Evolutionary conservation across 202 grass and related monocot genomes (phyloP), one percentile per base, ranked within the genome.

Genomic region (Hordeum pubiflorum): DNA sequence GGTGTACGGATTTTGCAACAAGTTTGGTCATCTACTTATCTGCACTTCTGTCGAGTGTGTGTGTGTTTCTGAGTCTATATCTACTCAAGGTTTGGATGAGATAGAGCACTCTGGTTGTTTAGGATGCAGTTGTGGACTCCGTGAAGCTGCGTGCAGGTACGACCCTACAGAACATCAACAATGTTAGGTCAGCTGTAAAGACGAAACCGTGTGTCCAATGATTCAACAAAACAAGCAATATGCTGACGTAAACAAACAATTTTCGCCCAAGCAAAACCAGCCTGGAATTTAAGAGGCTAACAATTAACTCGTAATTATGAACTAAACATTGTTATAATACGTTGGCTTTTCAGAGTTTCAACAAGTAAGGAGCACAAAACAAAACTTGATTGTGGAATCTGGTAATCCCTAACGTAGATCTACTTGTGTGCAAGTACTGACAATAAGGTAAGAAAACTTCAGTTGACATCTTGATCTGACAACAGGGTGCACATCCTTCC

Each of bases 141-240:
- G 48, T 52, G 48, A 52, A 52, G 48, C 5, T 18, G 17, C 48
- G 5, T 18, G 17, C 48, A 52, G 13, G 29, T 74, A 64, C 5
- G 10, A 54, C 6, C 50, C 5, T 54, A n/a, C 50, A 54, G 10
- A 3, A 46, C 9, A 10, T 17, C 12, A 44, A 76, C 22, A 17
- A 34, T 56, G 71, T 66, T 76, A 67, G 60, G 71, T 23, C 69
- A 82, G 55, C 79, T 22, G 79, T 61, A 31, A 44, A 72, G 37
- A 41, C 48, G 12, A 76, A 76, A 59, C 4, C n/a, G 0, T n/a
- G 37, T 29, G 63, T 32, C 63, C 17, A 57, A 52, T 1, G 12
- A 7, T 56, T 4, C 7, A 6, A 13, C 3, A 26, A 37, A 26
- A 17, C 14, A 18, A 18, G 48, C 48, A 29, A 29, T 7, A 52